Conservation (phyloP, 768 basidiomycete genomes). For the Boletus rubescentipes region DNA sequence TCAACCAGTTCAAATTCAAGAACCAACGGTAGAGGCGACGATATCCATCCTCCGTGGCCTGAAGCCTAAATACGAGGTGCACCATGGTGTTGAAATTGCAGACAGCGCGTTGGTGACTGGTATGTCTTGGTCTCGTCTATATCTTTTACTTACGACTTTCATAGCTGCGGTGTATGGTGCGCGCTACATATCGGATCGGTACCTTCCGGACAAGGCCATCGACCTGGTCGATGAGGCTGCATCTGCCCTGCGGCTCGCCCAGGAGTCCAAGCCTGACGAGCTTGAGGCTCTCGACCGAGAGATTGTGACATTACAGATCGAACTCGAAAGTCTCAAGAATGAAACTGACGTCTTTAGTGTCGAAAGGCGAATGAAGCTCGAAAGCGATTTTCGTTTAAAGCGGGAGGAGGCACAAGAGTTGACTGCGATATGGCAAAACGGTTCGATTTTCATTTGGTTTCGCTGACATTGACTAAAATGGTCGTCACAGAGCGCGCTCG, state of each 20-base stretch:
- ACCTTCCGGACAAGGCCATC: slow-evolving; percentile 88
- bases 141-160: neutral
- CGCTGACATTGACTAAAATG: neutral
- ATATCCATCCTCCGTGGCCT: slow-evolving; percentile 87
- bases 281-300: slow-evolving; percentile 81
- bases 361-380: slow-evolving; percentile 67
- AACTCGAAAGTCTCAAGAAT: slow-evolving; percentile 85
- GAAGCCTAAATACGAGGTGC: slow-evolving; percentile 83
- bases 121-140: slow-evolving; percentile 25
- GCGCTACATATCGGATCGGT: slow-evolving; percentile 85
- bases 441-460: slow-evolving; percentile 30
- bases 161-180: slow-evolving; percentile 81
- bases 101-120: slow-evolving; percentile 87
- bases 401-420: slow-evolving; percentile 61
- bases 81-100: slow-evolving; percentile 91
- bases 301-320: slow-evolving; percentile 85
- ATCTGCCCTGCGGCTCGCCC: slow-evolving; percentile 80
- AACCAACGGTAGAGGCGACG: slow-evolving; percentile 82
- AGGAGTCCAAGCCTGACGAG: slow-evolving; percentile 85
- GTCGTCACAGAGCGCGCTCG: slow-evolving; percentile 56
- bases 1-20: slow-evolving; percentile 86
- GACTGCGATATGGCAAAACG: slow-evolving; percentile 70
- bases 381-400: slow-evolving; percentile 58
- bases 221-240: slow-evolving; percentile 94
- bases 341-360: slow-evolving; percentile 83